Conservation (phyloP, 2,329 filamentous ascomycete species). For the Exserohilum turcica region DNA sequence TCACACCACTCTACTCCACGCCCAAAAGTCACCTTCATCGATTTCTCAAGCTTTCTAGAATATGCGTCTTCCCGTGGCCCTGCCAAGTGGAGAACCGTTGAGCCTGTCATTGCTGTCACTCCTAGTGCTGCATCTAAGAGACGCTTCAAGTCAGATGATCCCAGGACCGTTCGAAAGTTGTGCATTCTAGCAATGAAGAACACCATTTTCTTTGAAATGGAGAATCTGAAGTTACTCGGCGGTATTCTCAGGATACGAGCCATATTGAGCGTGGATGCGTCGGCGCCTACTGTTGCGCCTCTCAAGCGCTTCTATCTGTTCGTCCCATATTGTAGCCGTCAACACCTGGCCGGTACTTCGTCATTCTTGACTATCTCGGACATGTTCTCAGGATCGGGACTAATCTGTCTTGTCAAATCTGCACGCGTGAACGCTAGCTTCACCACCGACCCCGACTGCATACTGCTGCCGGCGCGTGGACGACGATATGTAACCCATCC, state of each 20-base stretch:
- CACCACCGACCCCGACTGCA: neutral
- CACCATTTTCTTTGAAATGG: neutral
- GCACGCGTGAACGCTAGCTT: conserved; percentile 18
- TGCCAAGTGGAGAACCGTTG: neutral
- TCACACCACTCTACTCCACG: neutral
- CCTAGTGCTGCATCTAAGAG: neutral
- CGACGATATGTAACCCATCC: conserved; percentile 19
- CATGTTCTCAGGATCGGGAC: conserved; percentile 14
- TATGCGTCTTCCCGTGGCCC: neutral
- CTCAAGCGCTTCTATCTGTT: conserved; percentile 30
- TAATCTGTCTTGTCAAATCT: conserved; percentile 29
- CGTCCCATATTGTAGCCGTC: conserved; percentile 28
- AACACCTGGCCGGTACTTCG: conserved; percentile 26
- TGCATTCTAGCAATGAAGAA: neutral
- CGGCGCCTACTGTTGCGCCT: conserved; percentile 30
- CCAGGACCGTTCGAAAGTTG: too few species aligned
- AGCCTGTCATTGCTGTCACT: neutral
- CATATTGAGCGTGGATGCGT: conserved; percentile 13
- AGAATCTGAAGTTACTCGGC: conserved; percentile 12
- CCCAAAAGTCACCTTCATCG: neutral
- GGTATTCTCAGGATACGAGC: conserved; percentile 12
- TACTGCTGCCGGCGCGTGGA: conserved; percentile 17
- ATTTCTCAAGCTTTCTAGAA: neutral
- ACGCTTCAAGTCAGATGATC: neutral
- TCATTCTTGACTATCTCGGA: conserved; percentile 13